Evolutionary conservation across 2,329 filamentous ascomycete species (phyloP).

Genomic region (Leptographium galeiforme): DNA sequence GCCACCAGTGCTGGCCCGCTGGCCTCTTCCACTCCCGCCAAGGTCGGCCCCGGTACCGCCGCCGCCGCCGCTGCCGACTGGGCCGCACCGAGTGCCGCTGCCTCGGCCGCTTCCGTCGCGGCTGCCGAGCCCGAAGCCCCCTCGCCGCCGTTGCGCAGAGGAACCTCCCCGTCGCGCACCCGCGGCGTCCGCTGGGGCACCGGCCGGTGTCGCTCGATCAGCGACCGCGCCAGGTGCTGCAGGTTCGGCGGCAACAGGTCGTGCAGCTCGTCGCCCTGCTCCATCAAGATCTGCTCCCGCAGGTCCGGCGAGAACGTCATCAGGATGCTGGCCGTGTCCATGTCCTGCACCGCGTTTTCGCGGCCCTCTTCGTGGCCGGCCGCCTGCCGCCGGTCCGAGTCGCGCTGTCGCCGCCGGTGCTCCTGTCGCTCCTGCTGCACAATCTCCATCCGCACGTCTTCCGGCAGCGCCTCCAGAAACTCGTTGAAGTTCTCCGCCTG

Average conservation of each 20-base stretch:
- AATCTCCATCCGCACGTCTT: slow-evolving; percentile 81
- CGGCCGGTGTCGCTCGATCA: slow-evolving; percentile 31
- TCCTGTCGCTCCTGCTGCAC: slow-evolving; percentile 83
- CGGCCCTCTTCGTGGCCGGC: not conserved
- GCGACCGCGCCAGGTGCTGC: slow-evolving; percentile 69
- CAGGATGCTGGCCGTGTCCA: slow-evolving; percentile 87
- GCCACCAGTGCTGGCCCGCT: not conserved
- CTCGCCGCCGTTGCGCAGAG: not conserved
- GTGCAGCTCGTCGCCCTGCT: slow-evolving; percentile 81
- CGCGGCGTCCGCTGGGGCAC: slow-evolving; percentile 16
- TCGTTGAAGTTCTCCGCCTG: slow-evolving; percentile 80
- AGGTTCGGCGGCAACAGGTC: slow-evolving; percentile 74
- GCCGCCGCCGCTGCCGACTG: not conserved
- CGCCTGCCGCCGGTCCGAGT: slow-evolving; percentile 60
- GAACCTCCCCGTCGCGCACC: slow-evolving; percentile 13
- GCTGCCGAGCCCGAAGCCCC: not conserved
- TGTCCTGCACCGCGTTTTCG: slow-evolving; percentile 40
- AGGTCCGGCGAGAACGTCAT: slow-evolving; percentile 77
- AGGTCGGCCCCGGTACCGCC: not conserved
- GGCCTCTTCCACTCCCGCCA: not conserved
- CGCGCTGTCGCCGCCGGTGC: slow-evolving; percentile 74
- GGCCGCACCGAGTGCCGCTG: not conserved
- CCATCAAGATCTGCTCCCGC: slow-evolving; percentile 75
- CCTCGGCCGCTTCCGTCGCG: not conserved
- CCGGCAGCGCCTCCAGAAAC: slow-evolving; percentile 83